A percentile compares a stretch with the other conserved stretches of the same genome.
These are phyloP conservation scores for Candida insectalens DNA, from an alignment of 805 yeast species.

Conservation along the genomic window DNA sequence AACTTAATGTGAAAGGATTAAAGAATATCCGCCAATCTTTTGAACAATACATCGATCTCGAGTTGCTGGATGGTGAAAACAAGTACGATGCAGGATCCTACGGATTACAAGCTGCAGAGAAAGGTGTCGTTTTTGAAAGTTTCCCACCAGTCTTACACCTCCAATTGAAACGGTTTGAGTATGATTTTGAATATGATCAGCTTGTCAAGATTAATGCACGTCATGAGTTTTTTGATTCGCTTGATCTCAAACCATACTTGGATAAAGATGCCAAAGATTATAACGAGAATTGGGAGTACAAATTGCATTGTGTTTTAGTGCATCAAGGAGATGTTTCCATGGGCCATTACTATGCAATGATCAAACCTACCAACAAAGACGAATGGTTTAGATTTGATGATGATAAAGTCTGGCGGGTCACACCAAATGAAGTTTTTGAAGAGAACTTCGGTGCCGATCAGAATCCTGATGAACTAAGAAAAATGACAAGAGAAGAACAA, in stretches of 20 bases:
- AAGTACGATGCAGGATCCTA: constrained; percentile 85
- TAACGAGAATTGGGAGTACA: constrained; percentile 64
- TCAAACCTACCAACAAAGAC: constrained; percentile 63
- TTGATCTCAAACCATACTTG: constrained; percentile 72
- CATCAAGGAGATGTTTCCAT: constrained; percentile 94
- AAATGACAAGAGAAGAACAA: constrained; percentile 48
- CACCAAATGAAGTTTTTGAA: constrained; percentile 76
- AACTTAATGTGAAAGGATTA: constrained; percentile 83
- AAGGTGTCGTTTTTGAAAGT: constrained; percentile 85
- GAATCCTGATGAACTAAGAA: constrained; percentile 36
- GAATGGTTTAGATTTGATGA: constrained; percentile 93
- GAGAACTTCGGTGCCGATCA: constrained; percentile 85
- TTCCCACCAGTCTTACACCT: constrained; percentile 91
- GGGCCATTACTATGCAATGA: constrained; percentile 94
- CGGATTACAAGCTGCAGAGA: constrained; percentile 92
- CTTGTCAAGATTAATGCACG: constrained; percentile 88
- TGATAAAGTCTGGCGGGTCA: constrained; percentile 85
- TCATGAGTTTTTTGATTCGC: constrained; percentile 76
- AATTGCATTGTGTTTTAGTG: constrained; percentile 86
- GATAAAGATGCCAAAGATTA: constrained; percentile 42
- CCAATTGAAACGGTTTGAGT: constrained; percentile 90
- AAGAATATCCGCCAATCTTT: constrained; percentile 66
- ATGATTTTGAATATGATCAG: constrained; percentile 81
- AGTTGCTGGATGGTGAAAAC: constrained; percentile 87
- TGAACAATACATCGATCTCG: constrained; percentile 79